These are phyloP conservation scores for Cucurbitaria berberidis DNA, from an alignment of 2,329 filamentous ascomycete species.

Conservation along the genomic window DNA sequence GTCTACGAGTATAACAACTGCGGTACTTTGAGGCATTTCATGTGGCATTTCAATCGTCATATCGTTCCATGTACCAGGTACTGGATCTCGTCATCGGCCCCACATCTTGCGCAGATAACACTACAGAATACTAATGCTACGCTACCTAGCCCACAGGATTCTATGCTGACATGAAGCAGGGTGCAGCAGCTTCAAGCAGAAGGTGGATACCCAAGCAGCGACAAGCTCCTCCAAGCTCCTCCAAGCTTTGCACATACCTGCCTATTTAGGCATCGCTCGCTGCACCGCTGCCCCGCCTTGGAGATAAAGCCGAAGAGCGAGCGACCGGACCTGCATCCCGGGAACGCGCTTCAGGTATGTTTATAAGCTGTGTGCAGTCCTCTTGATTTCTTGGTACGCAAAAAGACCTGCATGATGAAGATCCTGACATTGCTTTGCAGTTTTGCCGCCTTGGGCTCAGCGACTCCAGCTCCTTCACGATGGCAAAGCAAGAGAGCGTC, in stretches of 20 bases:
- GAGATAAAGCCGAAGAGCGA: conserved; percentile 5
- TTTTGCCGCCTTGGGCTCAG: conserved; percentile 9
- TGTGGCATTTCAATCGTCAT: neutral
- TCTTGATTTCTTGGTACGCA: neutral
- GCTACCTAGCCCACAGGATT: neutral
- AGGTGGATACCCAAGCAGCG: conserved; percentile 11
- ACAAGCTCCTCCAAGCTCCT: conserved; percentile 24
- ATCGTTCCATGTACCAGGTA: neutral
- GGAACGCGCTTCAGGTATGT: neutral
- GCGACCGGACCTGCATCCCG: neutral
- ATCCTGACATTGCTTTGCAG: conserved; percentile 5
- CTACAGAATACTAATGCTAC: neutral
- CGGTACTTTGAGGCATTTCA: no score
- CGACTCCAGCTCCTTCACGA: conserved; percentile 3
- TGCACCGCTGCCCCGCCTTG: conserved; percentile 10
- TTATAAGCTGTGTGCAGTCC: conserved; percentile 4
- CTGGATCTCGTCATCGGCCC: neutral
- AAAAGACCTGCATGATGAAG: conserved; percentile 13
- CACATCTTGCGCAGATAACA: neutral
- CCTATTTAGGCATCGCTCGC: conserved; percentile 14
- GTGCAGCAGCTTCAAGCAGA: neutral
- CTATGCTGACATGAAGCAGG: neutral
- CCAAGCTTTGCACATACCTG: conserved; percentile 23
- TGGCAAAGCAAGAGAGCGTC: conserved; percentile 21
- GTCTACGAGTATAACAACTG: no score